Evolutionary conservation across 73 alveolate species (phyloP), one percentile per base, ranked within the genome.

Genomic region (Durusdinium trenchii): DNA sequence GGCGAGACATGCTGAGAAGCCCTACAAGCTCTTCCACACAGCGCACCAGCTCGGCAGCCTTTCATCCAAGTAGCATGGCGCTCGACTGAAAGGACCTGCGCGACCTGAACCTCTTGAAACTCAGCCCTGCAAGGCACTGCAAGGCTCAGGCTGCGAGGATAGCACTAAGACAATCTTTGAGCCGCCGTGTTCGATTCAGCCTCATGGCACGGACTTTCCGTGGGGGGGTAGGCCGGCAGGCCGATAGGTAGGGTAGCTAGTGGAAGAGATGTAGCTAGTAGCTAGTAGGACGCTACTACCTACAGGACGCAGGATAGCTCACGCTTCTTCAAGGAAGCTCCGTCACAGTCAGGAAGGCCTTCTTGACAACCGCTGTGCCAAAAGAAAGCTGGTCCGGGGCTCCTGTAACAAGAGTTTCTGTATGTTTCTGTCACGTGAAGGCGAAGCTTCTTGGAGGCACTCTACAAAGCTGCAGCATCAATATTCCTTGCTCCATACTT

Each of bases 371-470:
- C 94, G 73, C 28, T 16, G 50, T 3, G 94, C 94, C 94, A 84
- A 38, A 32, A 84, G 75, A 43, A 84, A 84, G 52, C 76, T 84
- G 38, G 52, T 48, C n/a, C 92, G 92, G 36, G 94, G 94, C 94
- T 84, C 94, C 94, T 84, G 75, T 64, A 38, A n/a, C n/a, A n/a
- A n/a, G n/a, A n/a, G n/a, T n/a, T n/a, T n/a, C n/a, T n/a, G n/a
- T n/a, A n/a, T n/a, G n/a, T n/a, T n/a, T n/a, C n/a, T n/a, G n/a
- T n/a, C n/a, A n/a, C n/a, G n/a, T n/a, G n/a, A n/a, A n/a, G n/a
- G n/a, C n/a, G n/a, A n/a, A n/a, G n/a, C n/a, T n/a, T n/a, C n/a
- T n/a, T n/a, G n/a, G n/a, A n/a, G n/a, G n/a, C n/a, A n/a, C n/a
- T n/a, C n/a, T n/a, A n/a, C n/a, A n/a, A n/a, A n/a, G n/a, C n/a